Percentiles rank a stretch among this genome's conserved stretches.
Evolutionary conservation across 805 yeast species (phyloP).

Genomic region (Wickerhamiella domercqiae): DNA sequence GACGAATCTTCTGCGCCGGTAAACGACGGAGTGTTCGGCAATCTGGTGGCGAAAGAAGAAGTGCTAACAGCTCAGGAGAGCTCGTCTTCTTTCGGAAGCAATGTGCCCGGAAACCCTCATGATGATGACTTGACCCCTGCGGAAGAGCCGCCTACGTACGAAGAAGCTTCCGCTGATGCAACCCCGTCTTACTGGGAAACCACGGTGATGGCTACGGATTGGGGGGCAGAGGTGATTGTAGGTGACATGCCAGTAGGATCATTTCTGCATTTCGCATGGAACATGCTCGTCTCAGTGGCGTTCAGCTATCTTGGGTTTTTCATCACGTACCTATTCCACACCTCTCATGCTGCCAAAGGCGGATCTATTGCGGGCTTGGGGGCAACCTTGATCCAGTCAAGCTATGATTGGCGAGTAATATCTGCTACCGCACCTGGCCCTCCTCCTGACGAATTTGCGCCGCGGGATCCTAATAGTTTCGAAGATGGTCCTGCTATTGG

Average conservation of each 20-base stretch:
- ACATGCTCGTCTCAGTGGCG: constrained; percentile 70
- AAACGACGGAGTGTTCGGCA: constrained; percentile 85
- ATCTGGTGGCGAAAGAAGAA: constrained; percentile 81
- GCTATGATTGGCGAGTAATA: constrained; percentile 39
- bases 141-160: constrained; percentile 73
- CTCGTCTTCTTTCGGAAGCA: constrained; percentile 5
- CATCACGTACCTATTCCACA: constrained; percentile 77
- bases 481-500: constrained; percentile 24
- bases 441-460: constrained; percentile 31
- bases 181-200: constrained; percentile 97
- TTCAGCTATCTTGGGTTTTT: constrained; percentile 91
- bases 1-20: background rate
- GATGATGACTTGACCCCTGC: constrained; percentile 21
- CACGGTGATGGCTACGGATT: constrained; percentile 60
- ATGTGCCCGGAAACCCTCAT: constrained; percentile 4
- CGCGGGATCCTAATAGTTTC: constrained; percentile 43
- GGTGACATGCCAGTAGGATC: constrained; percentile 95
- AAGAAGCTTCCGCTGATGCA: constrained; percentile 86
- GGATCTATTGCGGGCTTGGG: constrained; percentile 92
- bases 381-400: constrained; percentile 60
- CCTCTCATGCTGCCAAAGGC: constrained; percentile 93
- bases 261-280: constrained; percentile 80
- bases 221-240: constrained; percentile 74
- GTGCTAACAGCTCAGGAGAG: too few species aligned
- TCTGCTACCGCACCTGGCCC: constrained; percentile 18